Conservation (phyloP, 352 stramenopile genomes). For the Globisporangium spiculum region DNA sequence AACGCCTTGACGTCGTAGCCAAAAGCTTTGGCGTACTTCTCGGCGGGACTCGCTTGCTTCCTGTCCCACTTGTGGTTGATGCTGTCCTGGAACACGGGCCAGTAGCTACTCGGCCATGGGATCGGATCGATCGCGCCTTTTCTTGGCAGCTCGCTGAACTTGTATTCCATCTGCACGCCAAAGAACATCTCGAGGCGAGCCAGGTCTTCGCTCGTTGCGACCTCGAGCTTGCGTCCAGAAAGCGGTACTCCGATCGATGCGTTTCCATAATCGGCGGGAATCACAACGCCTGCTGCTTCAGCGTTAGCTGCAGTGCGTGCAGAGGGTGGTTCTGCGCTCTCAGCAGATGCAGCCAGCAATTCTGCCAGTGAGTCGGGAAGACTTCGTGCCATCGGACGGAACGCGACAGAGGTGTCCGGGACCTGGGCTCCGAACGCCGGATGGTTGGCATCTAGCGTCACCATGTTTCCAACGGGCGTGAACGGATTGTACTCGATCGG, state of each 20-base stretch:
- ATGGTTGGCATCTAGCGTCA: constrained; percentile 12
- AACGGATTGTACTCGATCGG: constrained; percentile 16
- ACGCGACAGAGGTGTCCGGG: constrained; percentile 1
- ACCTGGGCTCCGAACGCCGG: constrained; percentile 10
- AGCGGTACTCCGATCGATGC: background rate
- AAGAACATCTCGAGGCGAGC: constrained; percentile 49
- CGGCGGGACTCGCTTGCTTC: constrained; percentile 33
- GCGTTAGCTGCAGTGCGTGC: background rate
- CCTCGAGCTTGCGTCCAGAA: constrained; percentile 8
- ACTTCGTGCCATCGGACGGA: constrained; percentile 7
- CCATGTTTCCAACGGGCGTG: constrained; percentile 9
- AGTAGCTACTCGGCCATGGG: constrained; percentile 65
- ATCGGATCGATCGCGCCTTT: constrained; percentile 34
- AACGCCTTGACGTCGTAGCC: constrained; percentile 30
- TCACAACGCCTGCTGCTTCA: background rate
- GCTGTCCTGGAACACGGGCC: constrained; percentile 52
- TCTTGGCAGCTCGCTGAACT: constrained; percentile 39
- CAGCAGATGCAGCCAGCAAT: constrained; percentile 5
- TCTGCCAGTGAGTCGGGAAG: constrained; percentile 16
- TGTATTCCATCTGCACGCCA: constrained; percentile 28
- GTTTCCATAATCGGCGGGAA: constrained; percentile 10
- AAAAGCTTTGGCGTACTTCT: constrained; percentile 53
- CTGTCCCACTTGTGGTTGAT: constrained; percentile 54
- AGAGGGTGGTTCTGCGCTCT: background rate
- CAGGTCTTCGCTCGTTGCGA: constrained; percentile 31